phyloP scores from a whole-genome alignment of 352 stramenopile species.

The Pythium coloratum region DNA sequence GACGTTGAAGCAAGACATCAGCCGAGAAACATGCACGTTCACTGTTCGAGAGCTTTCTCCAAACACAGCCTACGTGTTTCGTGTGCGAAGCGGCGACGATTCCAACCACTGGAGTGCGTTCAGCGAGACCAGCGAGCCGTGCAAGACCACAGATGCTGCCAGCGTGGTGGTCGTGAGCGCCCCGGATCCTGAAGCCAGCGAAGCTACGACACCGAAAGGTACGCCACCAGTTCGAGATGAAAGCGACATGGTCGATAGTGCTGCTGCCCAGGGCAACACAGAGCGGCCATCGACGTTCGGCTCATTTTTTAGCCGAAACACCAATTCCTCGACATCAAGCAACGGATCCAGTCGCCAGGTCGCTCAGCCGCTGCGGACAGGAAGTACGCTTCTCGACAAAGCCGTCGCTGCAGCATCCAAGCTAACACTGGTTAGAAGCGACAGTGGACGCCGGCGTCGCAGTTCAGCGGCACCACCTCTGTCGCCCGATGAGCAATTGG shows the following conservation, averaged over 20 bases:
- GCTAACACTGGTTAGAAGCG: constrained; percentile 27
- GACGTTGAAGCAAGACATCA: constrained; percentile 72
- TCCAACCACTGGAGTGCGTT: constrained; percentile 69
- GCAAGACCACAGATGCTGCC: constrained; percentile 36
- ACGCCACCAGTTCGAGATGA: constrained; percentile 18
- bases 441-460: constrained; percentile 22
- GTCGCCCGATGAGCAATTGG: constrained; percentile 16
- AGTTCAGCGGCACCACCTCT: constrained; percentile 18
- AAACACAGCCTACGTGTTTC: constrained; percentile 72
- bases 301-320: constrained; percentile 30
- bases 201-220: constrained; percentile 14
- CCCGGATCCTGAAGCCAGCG: not conserved
- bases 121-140: constrained; percentile 68
- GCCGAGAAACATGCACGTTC: constrained; percentile 49
- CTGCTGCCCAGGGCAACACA: constrained; percentile 1
- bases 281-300: constrained; percentile 21
- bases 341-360: constrained; percentile 8
- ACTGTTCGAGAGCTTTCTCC: constrained; percentile 54
- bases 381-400: constrained; percentile 73
- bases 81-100: constrained; percentile 56
- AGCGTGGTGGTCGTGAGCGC: not conserved
- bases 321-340: constrained; percentile 5
- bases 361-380: constrained; percentile 43
- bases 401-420: constrained; percentile 65
- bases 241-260: constrained; percentile 27